These are phyloP conservation scores for Yamadazyma kanchanaburiensis DNA, from an alignment of 1,139 yeast species.

Conservation along the genomic window DNA sequence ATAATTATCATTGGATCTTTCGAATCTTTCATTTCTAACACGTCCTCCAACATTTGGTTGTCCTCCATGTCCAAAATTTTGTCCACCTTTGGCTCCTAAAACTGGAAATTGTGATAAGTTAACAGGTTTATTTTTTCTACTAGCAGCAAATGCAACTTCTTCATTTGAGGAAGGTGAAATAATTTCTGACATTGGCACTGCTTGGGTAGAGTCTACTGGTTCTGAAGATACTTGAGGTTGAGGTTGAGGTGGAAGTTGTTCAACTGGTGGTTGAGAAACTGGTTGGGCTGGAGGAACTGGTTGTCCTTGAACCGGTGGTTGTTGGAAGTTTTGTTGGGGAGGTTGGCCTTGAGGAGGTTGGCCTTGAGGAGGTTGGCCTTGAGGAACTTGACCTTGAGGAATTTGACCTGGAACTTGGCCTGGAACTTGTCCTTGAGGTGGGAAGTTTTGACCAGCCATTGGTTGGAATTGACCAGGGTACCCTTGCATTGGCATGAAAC, in stretches of 20 bases:
- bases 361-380: conserved; percentile 16
- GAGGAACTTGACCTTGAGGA: conserved; percentile 9
- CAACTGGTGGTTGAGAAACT: conserved; percentile 2
- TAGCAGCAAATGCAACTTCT: conserved; percentile 9
- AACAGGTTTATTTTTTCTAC: conserved; percentile 20
- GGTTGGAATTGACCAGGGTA: conserved; percentile 18
- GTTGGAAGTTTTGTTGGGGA: conserved; percentile 14
- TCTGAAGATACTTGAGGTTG: neutral
- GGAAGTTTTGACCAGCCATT: conserved; percentile 20
- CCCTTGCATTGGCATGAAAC: conserved; percentile 8
- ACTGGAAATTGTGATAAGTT: conserved; percentile 51
- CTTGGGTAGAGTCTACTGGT: conserved; percentile 5
- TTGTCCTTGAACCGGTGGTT: conserved; percentile 6
- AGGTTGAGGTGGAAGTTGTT: conserved; percentile 1
- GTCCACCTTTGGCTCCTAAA: conserved; percentile 25
- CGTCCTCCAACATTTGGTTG: conserved; percentile 8
- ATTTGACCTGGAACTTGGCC: conserved; percentile 14
- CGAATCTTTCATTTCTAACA: conserved; percentile 10
- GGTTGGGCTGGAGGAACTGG: conserved; percentile 6
- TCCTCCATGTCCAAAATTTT: conserved; percentile 1
- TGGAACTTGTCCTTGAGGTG: conserved; percentile 16
- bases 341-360: conserved; percentile 14
- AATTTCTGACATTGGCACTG: conserved; percentile 11
- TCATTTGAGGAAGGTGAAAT: conserved; percentile 10
- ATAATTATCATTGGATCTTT: conserved; percentile 17